Evolutionary conservation across 768 basidiomycete genomes (phyloP), one percentile per base, ranked within the genome.

Genomic region (Suillus clintonianus): DNA sequence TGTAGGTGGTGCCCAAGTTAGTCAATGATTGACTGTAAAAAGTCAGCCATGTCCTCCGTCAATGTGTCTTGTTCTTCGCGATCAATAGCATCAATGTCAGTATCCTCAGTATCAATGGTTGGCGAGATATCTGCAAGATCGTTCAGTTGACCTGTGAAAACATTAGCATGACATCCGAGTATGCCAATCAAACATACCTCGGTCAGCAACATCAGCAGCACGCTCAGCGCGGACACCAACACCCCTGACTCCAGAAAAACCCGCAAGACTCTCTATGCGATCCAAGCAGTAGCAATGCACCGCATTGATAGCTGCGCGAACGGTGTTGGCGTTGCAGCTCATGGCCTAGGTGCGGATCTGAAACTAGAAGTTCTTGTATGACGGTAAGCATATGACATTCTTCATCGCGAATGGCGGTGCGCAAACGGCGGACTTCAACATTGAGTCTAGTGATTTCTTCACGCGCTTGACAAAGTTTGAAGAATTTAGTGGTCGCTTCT

Each of bases 391-490:
- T 37, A 24, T 57, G n/a, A 27, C 22, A 15, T 36, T 74, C 71
- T 39, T 74, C 70, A 45, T 73, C 27, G 36, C 62, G 63, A 59
- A 66, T 66, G 15, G 59, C 65, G 30, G 62, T 60, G 54, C 11
- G 58, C 19, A 77, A 62, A 0, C 67, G 66, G 13, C 42, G 54
- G 9, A 79, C 70, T 62, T 79, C 78, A 15, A 79, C 61, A 42
- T 79, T 76, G 27, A 73, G 64, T 2, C 74, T 64, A 3, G 37
- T 19, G 11, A 78, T 70, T 61, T 81, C 79, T 59, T 79, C 76
- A 4, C 61, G 45, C 0, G 80, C 77, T 27, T 69, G 70, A 45
- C 68, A 59, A 36, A 79, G 63, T 11, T 71, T 70, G 57, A 74
- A 71, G 58, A 76, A 65, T 6, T 61, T 61, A 22, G 71, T 69